These are phyloP conservation scores for Colletotrichum shisoi DNA, from an alignment of 2,329 filamentous ascomycete genomes.

Conservation along the genomic window DNA sequence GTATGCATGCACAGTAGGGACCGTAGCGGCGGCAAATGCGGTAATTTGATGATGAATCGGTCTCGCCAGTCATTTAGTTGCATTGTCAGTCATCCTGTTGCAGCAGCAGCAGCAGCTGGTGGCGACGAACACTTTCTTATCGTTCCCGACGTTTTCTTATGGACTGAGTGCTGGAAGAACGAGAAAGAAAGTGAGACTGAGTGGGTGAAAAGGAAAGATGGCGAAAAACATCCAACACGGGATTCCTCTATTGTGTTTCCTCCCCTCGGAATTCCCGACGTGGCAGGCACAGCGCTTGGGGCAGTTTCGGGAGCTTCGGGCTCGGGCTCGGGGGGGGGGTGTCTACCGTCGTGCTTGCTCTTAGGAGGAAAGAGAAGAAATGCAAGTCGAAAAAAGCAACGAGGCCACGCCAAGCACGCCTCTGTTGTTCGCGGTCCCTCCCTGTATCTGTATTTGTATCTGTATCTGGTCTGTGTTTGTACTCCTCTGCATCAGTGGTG, in stretches of 20 bases:
- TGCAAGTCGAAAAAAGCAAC: slow-evolving; percentile 13
- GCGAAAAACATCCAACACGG: too few species aligned
- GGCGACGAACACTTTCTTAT: not conserved
- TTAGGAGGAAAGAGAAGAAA: slow-evolving; percentile 3
- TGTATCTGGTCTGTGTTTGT: not conserved
- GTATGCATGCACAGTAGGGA: not conserved
- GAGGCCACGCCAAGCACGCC: not conserved
- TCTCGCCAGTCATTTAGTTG: not conserved
- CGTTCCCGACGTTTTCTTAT: not conserved
- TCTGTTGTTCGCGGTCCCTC: not conserved
- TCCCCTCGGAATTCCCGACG: slow-evolving; percentile 7
- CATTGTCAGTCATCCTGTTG: not conserved
- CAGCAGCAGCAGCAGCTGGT: not conserved
- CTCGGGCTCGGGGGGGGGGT: too few species aligned
- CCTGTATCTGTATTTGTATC: slow-evolving; percentile 2
- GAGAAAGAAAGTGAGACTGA: too few species aligned
- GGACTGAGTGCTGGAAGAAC: too few species aligned
- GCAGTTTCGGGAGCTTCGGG: too few species aligned
- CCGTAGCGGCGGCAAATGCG: not conserved
- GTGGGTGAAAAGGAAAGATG: too few species aligned
- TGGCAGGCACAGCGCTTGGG: not conserved
- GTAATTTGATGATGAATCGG: not conserved
- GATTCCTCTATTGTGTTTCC: not conserved
- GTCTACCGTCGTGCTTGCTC: too few species aligned
- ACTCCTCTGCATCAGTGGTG: slow-evolving; percentile 1